These are phyloP conservation scores for Haematococcus lacustris DNA, from an alignment of 139 green algal genomes.

Conservation along the genomic window DNA sequence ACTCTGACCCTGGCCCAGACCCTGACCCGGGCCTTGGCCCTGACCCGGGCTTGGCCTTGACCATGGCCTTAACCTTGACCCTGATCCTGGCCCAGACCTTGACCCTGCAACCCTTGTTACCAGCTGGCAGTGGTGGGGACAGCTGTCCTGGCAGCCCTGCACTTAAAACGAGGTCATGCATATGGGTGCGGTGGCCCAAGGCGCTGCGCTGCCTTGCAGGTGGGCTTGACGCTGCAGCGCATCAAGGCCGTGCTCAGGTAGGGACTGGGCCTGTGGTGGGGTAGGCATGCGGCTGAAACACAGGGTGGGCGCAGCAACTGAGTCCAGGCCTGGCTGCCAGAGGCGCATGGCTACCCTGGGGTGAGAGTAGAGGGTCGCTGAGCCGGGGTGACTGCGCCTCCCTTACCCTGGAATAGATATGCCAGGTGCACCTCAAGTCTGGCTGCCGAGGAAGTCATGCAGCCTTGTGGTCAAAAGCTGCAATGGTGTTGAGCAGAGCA, in stretches of 20 bases:
- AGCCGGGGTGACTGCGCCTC: background rate
- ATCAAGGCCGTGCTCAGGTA: constrained; percentile 1
- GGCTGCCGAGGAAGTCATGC: background rate
- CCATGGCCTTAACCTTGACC: background rate
- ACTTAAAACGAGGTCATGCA: background rate
- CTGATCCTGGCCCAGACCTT: background rate
- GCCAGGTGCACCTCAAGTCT: background rate
- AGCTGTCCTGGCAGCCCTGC: background rate
- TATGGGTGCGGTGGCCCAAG: too few relatives aligned
- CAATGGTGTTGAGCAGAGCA: too few relatives aligned
- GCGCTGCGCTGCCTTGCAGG: background rate
- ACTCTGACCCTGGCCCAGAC: too few relatives aligned
- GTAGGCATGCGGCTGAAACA: background rate
- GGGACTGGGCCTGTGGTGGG: background rate
- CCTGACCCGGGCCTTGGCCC: background rate
- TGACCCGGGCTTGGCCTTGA: background rate
- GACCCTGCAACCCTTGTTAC: background rate
- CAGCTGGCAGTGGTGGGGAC: background rate
- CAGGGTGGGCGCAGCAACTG: background rate
- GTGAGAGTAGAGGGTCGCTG: background rate
- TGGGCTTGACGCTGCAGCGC: background rate
- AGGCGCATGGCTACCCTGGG: background rate
- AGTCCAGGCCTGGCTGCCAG: background rate
- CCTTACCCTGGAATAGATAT: too few relatives aligned
- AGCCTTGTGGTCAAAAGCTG: background rate